Percentiles rank a stretch among this genome's conserved stretches.
Evolutionary conservation across 1,284 basidiomycete genomes (phyloP).

Genomic region (Megacollybia platyphylla): DNA sequence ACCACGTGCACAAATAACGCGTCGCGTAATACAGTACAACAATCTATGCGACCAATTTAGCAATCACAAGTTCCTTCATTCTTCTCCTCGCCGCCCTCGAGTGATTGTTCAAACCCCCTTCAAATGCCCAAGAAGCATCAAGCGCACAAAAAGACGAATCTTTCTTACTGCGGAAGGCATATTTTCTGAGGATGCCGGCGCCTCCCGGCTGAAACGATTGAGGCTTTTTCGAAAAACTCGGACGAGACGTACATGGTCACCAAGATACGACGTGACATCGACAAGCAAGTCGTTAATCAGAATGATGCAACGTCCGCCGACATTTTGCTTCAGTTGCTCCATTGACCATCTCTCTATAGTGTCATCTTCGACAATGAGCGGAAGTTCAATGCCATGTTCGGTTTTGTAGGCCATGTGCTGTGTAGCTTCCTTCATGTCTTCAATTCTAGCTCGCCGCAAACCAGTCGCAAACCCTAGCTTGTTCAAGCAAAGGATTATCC

Average conservation of each 20-base stretch:
- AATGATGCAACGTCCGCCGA: constrained; percentile 31
- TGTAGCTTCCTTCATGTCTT: constrained; percentile 46
- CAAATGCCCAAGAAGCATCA: constrained; percentile 54
- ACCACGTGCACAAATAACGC: no score
- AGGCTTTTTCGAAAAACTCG: neutral
- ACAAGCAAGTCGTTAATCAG: constrained; percentile 52
- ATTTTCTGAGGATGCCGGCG: constrained; percentile 29
- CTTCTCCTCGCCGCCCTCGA: constrained; percentile 44
- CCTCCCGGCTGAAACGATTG: constrained; percentile 36
- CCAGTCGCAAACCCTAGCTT: constrained; percentile 37
- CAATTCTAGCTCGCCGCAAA: constrained; percentile 39
- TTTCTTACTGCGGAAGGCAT: constrained; percentile 19
- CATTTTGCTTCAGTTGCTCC: constrained; percentile 21
- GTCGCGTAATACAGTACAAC: no score
- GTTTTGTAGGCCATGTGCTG: constrained; percentile 41
- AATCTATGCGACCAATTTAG: constrained; percentile 12
- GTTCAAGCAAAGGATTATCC: constrained; percentile 54
- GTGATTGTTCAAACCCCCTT: constrained; percentile 64
- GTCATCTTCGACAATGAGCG: constrained; percentile 9
- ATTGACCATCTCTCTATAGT: constrained; percentile 30
- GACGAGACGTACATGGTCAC: constrained; percentile 42
- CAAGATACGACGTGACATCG: constrained; percentile 51
- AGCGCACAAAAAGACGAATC: constrained; percentile 4
- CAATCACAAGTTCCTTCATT: constrained; percentile 38
- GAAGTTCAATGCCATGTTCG: constrained; percentile 14